Conservation (phyloP, 768 basidiomycete genomes). For the Macrocybe gigantea region DNA sequence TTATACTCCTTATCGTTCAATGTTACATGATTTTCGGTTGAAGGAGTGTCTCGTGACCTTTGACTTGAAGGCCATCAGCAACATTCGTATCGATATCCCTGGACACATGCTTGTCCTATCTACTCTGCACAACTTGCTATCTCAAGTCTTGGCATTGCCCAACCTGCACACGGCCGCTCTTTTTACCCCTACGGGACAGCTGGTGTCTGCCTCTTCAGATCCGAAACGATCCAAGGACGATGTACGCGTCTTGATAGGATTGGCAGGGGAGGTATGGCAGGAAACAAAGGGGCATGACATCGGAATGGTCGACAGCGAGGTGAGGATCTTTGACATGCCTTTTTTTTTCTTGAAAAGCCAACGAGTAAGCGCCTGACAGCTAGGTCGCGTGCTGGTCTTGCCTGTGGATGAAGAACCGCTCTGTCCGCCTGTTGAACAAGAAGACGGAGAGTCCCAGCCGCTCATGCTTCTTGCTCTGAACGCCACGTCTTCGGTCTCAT, state of each 20-base stretch:
- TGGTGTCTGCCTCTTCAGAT: constrained; percentile 59
- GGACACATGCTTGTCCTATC: constrained; percentile 62
- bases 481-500: constrained; percentile 52
- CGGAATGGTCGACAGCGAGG: constrained; percentile 79
- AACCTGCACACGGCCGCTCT: constrained; percentile 66
- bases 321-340: constrained; percentile 20
- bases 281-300: constrained; percentile 61
- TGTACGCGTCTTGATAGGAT: constrained; percentile 64
- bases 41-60: too few relatives aligned
- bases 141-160: constrained; percentile 54
- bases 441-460: constrained; percentile 35
- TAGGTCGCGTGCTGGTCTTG: constrained; percentile 66
- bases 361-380: constrained; percentile 28
- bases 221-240: constrained; percentile 63
- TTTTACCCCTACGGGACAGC: constrained; percentile 67
- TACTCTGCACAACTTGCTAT: constrained; percentile 58
- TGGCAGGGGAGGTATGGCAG: constrained; percentile 73
- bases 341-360: not conserved
- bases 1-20: too few relatives aligned
- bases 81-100: not conserved
- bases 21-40: too few relatives aligned
- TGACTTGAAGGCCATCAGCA: not conserved
- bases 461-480: constrained; percentile 69
- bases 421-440: constrained; percentile 4
- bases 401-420: constrained; percentile 43